Conservation (phyloP, 2,329 filamentous ascomycete genomes). For the Lasiodiplodia gonubiensis region DNA sequence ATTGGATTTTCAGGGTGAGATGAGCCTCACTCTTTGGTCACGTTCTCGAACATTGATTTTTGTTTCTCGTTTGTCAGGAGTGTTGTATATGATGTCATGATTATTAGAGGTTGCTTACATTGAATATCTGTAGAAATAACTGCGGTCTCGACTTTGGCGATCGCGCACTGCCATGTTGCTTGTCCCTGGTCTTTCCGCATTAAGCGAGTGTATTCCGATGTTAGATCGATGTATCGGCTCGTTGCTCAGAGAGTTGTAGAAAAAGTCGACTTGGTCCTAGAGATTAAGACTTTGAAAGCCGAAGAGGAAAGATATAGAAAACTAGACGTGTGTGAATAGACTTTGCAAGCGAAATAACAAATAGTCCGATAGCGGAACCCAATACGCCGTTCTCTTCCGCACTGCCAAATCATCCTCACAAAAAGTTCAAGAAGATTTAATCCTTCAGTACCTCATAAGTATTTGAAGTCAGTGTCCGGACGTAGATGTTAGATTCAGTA, state of each 20-base stretch:
- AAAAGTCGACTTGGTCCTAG: no score
- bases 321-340: no score
- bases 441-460: no score
- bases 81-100: not conserved
- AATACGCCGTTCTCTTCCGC: no score
- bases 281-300: no score
- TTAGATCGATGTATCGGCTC: not conserved
- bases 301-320: no score
- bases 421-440: no score
- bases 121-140: not conserved
- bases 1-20: conserved; percentile 2
- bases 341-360: no score
- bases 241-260: not conserved
- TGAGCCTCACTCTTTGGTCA: not conserved
- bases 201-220: not conserved
- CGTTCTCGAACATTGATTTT: not conserved
- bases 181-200: not conserved
- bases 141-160: not conserved
- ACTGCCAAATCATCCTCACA: no score
- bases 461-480: no score
- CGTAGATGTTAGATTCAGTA: no score
- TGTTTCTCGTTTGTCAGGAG: not conserved
- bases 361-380: no score
- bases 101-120: not conserved
- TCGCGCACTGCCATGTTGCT: not conserved